Evolutionary conservation across 179 eudicot genomes (phyloP), one percentile per base, ranked within the genome.

Genomic region (Camellia oleifera): DNA sequence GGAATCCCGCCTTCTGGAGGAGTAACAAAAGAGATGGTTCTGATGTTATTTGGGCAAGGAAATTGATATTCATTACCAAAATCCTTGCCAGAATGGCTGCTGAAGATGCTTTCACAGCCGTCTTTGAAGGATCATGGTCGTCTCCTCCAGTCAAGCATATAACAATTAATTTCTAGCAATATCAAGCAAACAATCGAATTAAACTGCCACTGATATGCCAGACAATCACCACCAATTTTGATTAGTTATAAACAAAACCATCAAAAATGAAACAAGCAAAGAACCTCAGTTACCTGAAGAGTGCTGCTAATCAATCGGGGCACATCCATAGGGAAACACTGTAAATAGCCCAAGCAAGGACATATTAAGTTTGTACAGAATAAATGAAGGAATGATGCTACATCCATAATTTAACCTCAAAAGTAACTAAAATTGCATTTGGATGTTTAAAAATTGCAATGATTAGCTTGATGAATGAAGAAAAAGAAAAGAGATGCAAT

Each of bases 291-390:
- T 81, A 94, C 99, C 97, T 96, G 94, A 84, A 96, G 91, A 63
- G 93, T 91, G 69, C 91, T 88, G 88, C 92, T 89, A 82, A 96
- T 94, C 83, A 96, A 88, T 58, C 88, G 93, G 79, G 99, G 98
- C 70, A 92, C 94, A 72, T 94, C 98, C 84, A 87, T 42, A 54
- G 99, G 98, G 84, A 91, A 94, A 87, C 98, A 96, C 99, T 96
- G 90, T 85, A 50, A 75, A 74, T 56, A 79, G 62, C 44, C 61
- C 63, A 75, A 83, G 20, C 44, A 79, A 56, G 77, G 32, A 20
- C 4, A 62, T 18, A 23, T 70, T 50, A 44, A 40, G 53, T 20
- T 45, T n/a, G 9, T 52, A 18, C 61, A 69, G 53, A 7, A 46
- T 0, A 52, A 57, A 56, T 20, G 18, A 64, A 32, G 14, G 26